Conservation (phyloP, 495 filamentous ascomycete genomes). For the Penicillium flavigenum region DNA sequence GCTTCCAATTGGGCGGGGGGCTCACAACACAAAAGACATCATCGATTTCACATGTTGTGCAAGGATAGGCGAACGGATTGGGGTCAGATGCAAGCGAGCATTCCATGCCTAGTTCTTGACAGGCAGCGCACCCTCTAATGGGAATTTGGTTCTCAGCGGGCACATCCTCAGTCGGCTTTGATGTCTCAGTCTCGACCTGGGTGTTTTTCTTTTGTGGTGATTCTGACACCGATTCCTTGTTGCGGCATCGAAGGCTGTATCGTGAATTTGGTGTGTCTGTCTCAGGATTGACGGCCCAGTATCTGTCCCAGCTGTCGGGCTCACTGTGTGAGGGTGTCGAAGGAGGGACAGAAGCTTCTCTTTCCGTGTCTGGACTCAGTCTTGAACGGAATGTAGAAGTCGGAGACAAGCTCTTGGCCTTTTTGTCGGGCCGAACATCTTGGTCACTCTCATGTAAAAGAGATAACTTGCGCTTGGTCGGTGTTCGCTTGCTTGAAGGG, state of each 20-base stretch:
- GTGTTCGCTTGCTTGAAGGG: background rate
- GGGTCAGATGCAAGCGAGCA: constrained; percentile 5
- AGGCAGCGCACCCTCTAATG: background rate
- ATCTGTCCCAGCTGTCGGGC: constrained; percentile 1
- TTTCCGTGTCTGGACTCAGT: background rate
- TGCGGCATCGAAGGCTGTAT: constrained; percentile 1
- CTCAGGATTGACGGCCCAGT: background rate
- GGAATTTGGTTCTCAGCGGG: background rate
- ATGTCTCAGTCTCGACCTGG: background rate
- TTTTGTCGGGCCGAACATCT: background rate
- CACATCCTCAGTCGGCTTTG: background rate
- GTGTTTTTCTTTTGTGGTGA: background rate
- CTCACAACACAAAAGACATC: constrained; percentile 1
- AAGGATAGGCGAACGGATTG: constrained; percentile 3
- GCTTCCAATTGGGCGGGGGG: constrained; percentile 9
- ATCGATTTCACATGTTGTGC: constrained; percentile 1
- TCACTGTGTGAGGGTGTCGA: background rate
- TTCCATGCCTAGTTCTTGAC: background rate
- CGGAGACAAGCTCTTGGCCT: background rate
- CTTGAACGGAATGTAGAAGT: background rate
- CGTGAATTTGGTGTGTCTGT: constrained; percentile 1
- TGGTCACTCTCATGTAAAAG: background rate
- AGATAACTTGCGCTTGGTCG: background rate
- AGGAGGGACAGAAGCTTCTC: background rate
- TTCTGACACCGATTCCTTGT: background rate